Percentiles rank a stretch among this genome's conserved stretches.
These are phyloP conservation scores for Alternaria sp. DNA, from an alignment of 2,329 filamentous ascomycete genomes.

Conservation along the genomic window DNA sequence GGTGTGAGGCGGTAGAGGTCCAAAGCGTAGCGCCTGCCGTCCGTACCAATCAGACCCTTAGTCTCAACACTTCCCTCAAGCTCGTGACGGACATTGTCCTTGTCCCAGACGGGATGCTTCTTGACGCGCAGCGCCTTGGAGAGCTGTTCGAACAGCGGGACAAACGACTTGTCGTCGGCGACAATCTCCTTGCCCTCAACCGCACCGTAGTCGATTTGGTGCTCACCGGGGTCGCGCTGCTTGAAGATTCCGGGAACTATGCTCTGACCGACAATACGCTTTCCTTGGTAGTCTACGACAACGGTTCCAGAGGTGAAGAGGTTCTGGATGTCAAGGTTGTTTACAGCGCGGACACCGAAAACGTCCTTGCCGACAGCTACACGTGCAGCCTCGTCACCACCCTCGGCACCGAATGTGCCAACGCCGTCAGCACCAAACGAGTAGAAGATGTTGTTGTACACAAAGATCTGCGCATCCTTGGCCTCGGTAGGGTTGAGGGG, in stretches of 20 bases:
- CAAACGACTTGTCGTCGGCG: conserved; percentile 87
- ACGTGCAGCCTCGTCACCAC: conserved; percentile 93
- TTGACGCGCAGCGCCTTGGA: conserved; percentile 92
- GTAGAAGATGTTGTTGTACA: conserved; percentile 99
- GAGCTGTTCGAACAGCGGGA: conserved; percentile 84
- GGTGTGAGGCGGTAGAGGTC: conserved; percentile 96
- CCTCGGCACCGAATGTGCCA: conserved; percentile 94
- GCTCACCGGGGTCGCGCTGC: conserved; percentile 95
- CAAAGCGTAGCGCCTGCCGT: conserved; percentile 96
- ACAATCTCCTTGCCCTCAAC: conserved; percentile 97
- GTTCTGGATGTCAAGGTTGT: conserved; percentile 94
- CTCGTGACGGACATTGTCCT: conserved; percentile 88
- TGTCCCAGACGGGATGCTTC: conserved; percentile 97
- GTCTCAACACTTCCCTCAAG: conserved; percentile 97
- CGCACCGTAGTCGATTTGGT: conserved; percentile 98
- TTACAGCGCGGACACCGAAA: conserved; percentile 90
- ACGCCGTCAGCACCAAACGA: conserved; percentile 98
- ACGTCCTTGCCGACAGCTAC: conserved; percentile 98
- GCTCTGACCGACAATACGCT: conserved; percentile 95
- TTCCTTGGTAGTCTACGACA: conserved; percentile 95
- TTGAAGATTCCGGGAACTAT: conserved; percentile 99
- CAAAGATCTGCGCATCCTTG: conserved; percentile 94
- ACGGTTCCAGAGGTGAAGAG: conserved; percentile 96
- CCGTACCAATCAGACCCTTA: conserved; percentile 95
- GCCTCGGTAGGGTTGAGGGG: conserved; percentile 94